Conservation (phyloP, 2,329 filamentous ascomycete genomes). For the Aspergillus alliaceus region DNA sequence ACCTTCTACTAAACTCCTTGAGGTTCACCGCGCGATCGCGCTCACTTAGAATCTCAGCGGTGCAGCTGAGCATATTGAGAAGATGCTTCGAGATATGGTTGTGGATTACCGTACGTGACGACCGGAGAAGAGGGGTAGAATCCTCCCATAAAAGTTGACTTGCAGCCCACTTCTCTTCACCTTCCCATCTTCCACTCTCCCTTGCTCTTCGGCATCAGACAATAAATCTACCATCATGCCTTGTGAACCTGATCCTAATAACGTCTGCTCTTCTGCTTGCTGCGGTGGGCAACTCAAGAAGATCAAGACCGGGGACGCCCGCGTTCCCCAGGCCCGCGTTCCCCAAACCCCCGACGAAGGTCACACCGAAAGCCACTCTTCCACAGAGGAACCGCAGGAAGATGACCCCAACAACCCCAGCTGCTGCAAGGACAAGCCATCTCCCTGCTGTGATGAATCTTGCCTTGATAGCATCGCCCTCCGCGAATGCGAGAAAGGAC, state of each 20-base stretch:
- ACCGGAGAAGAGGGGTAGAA: too few species aligned
- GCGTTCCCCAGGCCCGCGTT: too few species aligned
- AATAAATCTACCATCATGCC: background rate
- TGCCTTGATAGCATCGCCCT: constrained; percentile 49
- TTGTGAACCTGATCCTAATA: background rate
- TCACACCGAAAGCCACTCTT: background rate
- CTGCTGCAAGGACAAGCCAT: constrained; percentile 46
- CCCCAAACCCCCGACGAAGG: background rate
- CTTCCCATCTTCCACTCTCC: background rate
- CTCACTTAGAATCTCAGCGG: too few species aligned
- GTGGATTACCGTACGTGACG: too few species aligned
- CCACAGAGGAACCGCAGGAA: background rate
- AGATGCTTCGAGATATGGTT: too few species aligned
- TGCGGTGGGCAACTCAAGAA: background rate
- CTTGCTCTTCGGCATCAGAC: background rate
- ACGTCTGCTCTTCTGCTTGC: background rate
- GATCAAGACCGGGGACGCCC: background rate
- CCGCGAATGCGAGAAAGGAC: constrained; percentile 37
- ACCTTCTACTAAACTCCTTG: too few species aligned
- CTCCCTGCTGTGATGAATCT: constrained; percentile 45
- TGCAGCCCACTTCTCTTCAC: background rate
- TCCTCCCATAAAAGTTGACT: too few species aligned
- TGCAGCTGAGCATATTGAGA: too few species aligned
- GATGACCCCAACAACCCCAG: constrained; percentile 7
- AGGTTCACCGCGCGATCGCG: too few species aligned